Base-by-base conservation (phyloP, 495 filamentous ascomycete species). In the Annulohypoxylon maeteangense region DNA sequence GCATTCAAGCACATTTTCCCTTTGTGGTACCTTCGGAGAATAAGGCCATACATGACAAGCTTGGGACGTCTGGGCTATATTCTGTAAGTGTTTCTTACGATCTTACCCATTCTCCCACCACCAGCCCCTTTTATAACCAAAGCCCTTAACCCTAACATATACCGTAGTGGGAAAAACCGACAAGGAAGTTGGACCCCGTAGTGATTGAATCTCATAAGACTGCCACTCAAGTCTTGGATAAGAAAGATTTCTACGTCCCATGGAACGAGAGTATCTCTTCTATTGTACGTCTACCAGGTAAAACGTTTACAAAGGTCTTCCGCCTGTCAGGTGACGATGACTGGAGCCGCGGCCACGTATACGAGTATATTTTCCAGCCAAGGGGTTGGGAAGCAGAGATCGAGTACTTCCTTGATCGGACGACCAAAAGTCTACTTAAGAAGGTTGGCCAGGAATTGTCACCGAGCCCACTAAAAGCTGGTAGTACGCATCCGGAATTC, bases 11-110 rank as follows among this genome's bases (percentile, higher is more conserved):
- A 27, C 88, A 90, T 75, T 91, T 90, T 77, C 91, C 91, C 3
- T 88, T 94, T 80, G 91, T 90, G 16, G 86, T 91, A 27, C 91
- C 91, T 8, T 72, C 79, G 31, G 91, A 93, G 79, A 93, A 92
- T 78, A 80, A 80, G 20, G 83, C 81, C 53, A 92, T 92, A 66
- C 87, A 88, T 76, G 88, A 88, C 73, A 74, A 80, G 34, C 85
- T 93, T 5, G 85, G 84, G 20, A 83, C 85, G 55, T 87, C 89
- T 61, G 79, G 85, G 16, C 81, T 91, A 64, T 94, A 90, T 79
- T 88, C 87, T 29, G 53, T 72, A 60, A 64, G 64, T 2, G 23
- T 34, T 25, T 20, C 4, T 23, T 27, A n/a, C 0, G 2, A 4
- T 44, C 5, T 10, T 20, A 18, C 36, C n/a, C 45, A 1, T 69